These are phyloP conservation scores for Sclerotinia glacialis DNA, from an alignment of 2,329 filamentous ascomycete genomes.

Conservation along the genomic window DNA sequence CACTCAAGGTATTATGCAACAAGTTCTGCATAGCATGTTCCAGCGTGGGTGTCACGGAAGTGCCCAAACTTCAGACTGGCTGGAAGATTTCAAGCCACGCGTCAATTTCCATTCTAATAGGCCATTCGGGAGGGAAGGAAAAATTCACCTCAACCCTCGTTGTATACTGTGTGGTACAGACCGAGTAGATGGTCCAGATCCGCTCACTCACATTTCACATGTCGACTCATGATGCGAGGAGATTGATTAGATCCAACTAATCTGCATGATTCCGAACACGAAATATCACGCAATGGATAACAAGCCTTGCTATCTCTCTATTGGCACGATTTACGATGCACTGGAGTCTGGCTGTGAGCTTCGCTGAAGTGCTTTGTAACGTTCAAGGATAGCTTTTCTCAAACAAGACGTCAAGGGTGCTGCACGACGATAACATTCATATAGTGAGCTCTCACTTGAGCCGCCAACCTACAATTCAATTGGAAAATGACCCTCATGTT, in stretches of 20 bases:
- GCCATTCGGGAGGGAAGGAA: neutral
- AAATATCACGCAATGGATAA: constrained; percentile 6
- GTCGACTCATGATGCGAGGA: neutral
- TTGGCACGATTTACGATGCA: neutral
- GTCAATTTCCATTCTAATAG: neutral
- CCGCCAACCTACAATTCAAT: constrained; percentile 7
- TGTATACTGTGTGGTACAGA: neutral
- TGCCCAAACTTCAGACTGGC: neutral
- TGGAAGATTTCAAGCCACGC: neutral
- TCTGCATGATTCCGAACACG: neutral
- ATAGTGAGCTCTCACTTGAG: constrained; percentile 6
- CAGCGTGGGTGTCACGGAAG: neutral
- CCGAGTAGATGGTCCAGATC: neutral
- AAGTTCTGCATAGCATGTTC: neutral
- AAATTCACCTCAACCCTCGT: neutral
- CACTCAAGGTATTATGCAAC: neutral
- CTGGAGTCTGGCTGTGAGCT: neutral
- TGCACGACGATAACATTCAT: constrained; percentile 1
- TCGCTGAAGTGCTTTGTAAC: neutral
- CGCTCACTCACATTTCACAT: neutral
- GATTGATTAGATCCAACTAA: constrained; percentile 12
- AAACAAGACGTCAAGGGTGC: neutral
- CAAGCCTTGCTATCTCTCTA: neutral
- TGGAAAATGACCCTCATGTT: constrained; percentile 10
- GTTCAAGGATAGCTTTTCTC: neutral